Percentiles rank a stretch among this genome's conserved stretches.
Evolutionary conservation across 768 basidiomycete genomes (phyloP).

Genomic region (Lanmaoa rubissima): DNA sequence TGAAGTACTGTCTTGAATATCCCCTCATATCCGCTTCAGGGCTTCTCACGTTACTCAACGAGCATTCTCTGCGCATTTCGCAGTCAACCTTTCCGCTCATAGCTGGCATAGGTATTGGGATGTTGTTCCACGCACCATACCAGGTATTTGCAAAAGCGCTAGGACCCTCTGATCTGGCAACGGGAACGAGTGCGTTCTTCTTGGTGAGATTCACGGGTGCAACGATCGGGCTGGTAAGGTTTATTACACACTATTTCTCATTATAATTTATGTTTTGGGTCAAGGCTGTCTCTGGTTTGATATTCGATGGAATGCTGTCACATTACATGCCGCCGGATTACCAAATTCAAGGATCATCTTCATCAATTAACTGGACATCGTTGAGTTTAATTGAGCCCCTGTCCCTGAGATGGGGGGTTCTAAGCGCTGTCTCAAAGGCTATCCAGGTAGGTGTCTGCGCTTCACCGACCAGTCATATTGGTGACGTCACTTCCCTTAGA

Average conservation of each 20-base stretch:
- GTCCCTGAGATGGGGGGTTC: constrained; percentile 43
- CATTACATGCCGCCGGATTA: constrained; percentile 49
- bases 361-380: constrained; percentile 55
- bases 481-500: constrained; percentile 38
- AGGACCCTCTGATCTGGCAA: constrained; percentile 64
- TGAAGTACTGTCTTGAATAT: neutral
- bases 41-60: constrained; percentile 61
- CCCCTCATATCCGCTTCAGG: constrained; percentile 42
- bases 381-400: constrained; percentile 47
- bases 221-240: constrained; percentile 71
- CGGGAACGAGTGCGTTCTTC: constrained; percentile 85
- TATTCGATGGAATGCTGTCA: constrained; percentile 58
- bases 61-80: constrained; percentile 41
- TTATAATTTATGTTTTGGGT: constrained; percentile 16
- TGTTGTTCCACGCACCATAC: constrained; percentile 85
- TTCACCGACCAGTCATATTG: neutral
- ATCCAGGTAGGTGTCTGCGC: constrained; percentile 49
- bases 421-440: constrained; percentile 56
- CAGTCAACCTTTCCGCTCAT: constrained; percentile 65
- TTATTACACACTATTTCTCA: neutral
- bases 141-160: constrained; percentile 72
- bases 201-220: constrained; percentile 85
- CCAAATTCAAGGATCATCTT: constrained; percentile 38
- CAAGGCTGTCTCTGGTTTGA: constrained; percentile 74
- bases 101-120: constrained; percentile 75